A percentile compares a stretch with the other conserved stretches of the same genome.
Conservation (phyloP, 768 basidiomycete genomes). For the Krasilnikovozyma curviuscula region DNA sequence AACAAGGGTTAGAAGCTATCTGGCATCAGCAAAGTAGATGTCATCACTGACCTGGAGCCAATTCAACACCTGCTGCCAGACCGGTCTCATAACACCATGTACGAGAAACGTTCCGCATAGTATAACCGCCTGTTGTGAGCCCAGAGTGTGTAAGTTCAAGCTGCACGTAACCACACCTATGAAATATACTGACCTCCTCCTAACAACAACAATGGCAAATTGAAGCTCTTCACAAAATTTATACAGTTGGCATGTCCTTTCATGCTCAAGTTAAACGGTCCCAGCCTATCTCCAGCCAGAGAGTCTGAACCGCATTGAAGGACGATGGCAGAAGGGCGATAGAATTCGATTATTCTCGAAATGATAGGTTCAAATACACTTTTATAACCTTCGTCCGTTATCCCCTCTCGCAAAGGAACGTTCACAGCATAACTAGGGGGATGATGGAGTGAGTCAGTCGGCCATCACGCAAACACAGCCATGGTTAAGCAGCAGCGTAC, state of each 20-base stretch:
- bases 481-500: conserved; percentile 12
- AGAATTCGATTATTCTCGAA: conserved; percentile 77
- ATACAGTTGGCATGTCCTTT: conserved; percentile 94
- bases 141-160: background rate
- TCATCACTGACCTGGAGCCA: conserved; percentile 47
- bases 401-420: conserved; percentile 83
- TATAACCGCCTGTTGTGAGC: background rate
- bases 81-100: conserved; percentile 98
- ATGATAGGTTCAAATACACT: conserved; percentile 93
- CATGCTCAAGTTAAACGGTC: conserved; percentile 93
- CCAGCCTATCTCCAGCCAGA: conserved; percentile 84
- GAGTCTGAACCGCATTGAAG: conserved; percentile 97
- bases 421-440: conserved; percentile 61
- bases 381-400: conserved; percentile 86
- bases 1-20: background rate
- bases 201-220: conserved; percentile 75
- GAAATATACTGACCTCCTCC: conserved; percentile 88
- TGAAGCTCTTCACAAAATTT: conserved; percentile 88
- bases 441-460: background rate
- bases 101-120: conserved; percentile 83
- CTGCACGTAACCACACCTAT: background rate
- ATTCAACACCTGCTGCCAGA: conserved; percentile 87
- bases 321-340: conserved; percentile 84
- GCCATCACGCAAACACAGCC: background rate
- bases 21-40: background rate